Evolutionary conservation across 1,139 yeast species (phyloP).

Genomic region (Taphrina communis): DNA sequence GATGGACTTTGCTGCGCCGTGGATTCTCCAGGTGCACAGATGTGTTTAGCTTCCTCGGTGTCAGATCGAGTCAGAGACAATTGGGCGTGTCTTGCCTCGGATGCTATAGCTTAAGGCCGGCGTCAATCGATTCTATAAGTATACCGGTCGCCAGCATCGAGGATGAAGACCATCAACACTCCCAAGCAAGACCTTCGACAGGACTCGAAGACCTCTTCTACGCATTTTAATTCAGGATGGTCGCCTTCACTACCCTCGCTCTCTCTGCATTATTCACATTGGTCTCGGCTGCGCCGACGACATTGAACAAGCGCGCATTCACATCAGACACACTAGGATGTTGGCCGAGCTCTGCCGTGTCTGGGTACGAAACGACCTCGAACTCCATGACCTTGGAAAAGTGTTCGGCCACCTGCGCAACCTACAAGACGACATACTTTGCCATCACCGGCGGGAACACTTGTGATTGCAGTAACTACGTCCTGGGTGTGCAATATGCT

Average conservation of each 20-base stretch:
- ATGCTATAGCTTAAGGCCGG: not conserved
- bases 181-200: not conserved
- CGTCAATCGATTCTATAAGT: not conserved
- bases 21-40: too few relatives aligned
- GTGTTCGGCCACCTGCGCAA: conserved; percentile 8
- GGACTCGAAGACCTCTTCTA: not conserved
- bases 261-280: not conserved
- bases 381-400: conserved; percentile 2
- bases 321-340: not conserved
- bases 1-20: too few relatives aligned
- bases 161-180: not conserved
- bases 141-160: not conserved
- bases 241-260: not conserved
- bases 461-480: not conserved
- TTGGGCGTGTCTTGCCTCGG: conserved; percentile 1
- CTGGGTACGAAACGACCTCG: conserved; percentile 2
- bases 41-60: not conserved
- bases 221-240: not conserved
- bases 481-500: not conserved
- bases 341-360: not conserved
- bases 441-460: conserved; percentile 2
- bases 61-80: not conserved
- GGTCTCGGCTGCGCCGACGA: conserved; percentile 11
- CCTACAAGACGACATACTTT: not conserved
- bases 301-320: not conserved